Percentiles rank a stretch among this genome's conserved stretches.
Conservation (phyloP, 2,329 filamentous ascomycete species). For the Aaosphaeria arxii region DNA sequence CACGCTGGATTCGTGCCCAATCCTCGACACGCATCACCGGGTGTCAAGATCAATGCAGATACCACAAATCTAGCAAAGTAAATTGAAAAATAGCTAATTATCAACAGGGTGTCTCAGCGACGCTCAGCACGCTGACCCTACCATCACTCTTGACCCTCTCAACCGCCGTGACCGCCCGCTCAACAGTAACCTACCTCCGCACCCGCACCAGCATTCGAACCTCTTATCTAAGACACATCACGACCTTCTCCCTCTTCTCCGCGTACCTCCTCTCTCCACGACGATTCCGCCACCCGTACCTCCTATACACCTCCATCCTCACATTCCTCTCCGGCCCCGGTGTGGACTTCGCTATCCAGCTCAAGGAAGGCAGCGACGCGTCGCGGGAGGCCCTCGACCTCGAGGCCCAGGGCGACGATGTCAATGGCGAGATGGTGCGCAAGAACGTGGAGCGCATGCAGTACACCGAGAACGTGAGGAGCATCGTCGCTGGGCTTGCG, state of each 20-base stretch:
- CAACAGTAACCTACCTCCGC: slow-evolving; percentile 56
- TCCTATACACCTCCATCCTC: slow-evolving; percentile 78
- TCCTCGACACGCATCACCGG: background rate
- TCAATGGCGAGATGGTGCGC: slow-evolving; percentile 52
- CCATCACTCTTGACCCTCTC: slow-evolving; percentile 79
- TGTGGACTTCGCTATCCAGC: slow-evolving; percentile 35
- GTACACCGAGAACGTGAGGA: slow-evolving; percentile 41
- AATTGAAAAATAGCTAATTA: too few relatives aligned
- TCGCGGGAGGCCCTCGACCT: slow-evolving; percentile 21
- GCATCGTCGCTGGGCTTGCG: slow-evolving; percentile 40
- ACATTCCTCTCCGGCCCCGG: slow-evolving; percentile 48
- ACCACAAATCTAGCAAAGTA: too few relatives aligned
- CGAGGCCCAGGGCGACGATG: slow-evolving; percentile 36
- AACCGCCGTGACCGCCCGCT: slow-evolving; percentile 69
- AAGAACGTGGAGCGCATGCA: slow-evolving; percentile 42
- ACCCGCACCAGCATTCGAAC: slow-evolving; percentile 51
- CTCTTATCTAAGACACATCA: slow-evolving; percentile 65
- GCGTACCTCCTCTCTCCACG: slow-evolving; percentile 76
- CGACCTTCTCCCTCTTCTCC: slow-evolving; percentile 69
- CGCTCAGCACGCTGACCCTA: slow-evolving; percentile 72
- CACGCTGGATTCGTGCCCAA: background rate
- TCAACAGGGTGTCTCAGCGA: slow-evolving; percentile 79
- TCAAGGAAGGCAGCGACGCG: slow-evolving; percentile 12
- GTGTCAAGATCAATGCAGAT: too few relatives aligned
- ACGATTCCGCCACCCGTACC: slow-evolving; percentile 78